Evolutionary conservation across 2,329 filamentous ascomycete genomes (phyloP).

Genomic region (Diatrype stigma): DNA sequence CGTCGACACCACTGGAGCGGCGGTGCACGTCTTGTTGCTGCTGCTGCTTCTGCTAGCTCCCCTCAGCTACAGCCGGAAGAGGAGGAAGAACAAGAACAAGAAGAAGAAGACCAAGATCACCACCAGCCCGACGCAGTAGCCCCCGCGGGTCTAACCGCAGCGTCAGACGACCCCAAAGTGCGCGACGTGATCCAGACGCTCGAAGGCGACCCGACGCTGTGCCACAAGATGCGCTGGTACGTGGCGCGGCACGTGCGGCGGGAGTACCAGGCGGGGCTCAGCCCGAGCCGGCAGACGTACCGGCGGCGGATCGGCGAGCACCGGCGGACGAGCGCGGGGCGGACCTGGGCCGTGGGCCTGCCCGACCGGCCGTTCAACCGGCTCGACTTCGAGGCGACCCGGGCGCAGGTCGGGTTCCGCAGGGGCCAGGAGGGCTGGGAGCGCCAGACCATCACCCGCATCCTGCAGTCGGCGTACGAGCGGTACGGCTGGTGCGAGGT

Average conservation of each 20-base stretch:
- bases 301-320: too few species aligned
- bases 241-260: not conserved
- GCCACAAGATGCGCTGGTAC: not conserved
- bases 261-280: not conserved
- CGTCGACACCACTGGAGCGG: too few species aligned
- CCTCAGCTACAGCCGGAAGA: too few species aligned
- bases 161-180: not conserved
- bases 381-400: constrained; percentile 1
- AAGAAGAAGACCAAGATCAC: too few species aligned
- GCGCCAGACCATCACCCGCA: not conserved
- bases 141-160: too few species aligned
- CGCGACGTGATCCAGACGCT: not conserved
- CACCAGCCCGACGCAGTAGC: too few species aligned
- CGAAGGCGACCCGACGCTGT: not conserved
- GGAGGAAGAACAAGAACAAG: too few species aligned
- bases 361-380: not conserved
- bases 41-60: too few species aligned
- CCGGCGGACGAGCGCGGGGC: too few species aligned
- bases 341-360: too few species aligned
- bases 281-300: not conserved
- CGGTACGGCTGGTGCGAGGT: not conserved
- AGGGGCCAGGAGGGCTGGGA: constrained; percentile 1
- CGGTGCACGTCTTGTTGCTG: too few species aligned
- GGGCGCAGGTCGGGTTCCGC: not conserved
- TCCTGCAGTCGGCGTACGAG: constrained; percentile 1